Conservation (phyloP, 2,329 filamentous ascomycete genomes). For the Cadophora gregata region DNA sequence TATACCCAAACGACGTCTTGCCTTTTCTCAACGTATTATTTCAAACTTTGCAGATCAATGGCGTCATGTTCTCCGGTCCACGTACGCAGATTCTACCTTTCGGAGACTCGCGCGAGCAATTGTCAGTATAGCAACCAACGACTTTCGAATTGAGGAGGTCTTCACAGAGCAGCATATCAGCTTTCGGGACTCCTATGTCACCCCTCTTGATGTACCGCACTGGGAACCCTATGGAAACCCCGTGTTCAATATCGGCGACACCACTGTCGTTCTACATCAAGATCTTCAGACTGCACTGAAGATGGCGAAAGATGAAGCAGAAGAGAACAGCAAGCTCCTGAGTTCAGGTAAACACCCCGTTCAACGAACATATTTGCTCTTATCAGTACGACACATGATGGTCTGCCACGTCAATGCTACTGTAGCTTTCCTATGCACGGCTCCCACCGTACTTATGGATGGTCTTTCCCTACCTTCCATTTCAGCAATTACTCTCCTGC, state of each 20-base stretch:
- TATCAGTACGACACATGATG: not conserved
- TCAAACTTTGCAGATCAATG: not conserved
- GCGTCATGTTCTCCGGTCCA: not conserved
- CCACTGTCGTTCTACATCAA: not conserved
- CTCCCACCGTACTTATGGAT: not conserved
- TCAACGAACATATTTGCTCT: not conserved
- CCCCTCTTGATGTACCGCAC: not conserved
- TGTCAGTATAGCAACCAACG: not conserved
- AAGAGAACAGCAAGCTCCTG: not conserved
- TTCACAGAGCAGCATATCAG: not conserved
- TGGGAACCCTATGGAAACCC: not conserved
- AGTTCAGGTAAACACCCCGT: not conserved
- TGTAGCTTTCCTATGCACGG: not conserved
- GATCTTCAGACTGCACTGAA: not conserved
- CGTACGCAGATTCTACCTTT: not conserved
- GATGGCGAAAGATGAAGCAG: not conserved
- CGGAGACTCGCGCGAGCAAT: not conserved
- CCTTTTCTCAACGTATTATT: not conserved
- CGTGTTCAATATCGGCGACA: not conserved
- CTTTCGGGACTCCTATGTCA: not conserved
- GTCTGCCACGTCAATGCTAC: not conserved
- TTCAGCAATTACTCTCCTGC: not conserved
- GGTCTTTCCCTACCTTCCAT: not conserved
- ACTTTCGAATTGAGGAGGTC: not conserved
- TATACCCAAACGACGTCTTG: not conserved